phyloP scores from a whole-genome alignment of 495 filamentous ascomycete species.

The Penicillium desertorum region DNA sequence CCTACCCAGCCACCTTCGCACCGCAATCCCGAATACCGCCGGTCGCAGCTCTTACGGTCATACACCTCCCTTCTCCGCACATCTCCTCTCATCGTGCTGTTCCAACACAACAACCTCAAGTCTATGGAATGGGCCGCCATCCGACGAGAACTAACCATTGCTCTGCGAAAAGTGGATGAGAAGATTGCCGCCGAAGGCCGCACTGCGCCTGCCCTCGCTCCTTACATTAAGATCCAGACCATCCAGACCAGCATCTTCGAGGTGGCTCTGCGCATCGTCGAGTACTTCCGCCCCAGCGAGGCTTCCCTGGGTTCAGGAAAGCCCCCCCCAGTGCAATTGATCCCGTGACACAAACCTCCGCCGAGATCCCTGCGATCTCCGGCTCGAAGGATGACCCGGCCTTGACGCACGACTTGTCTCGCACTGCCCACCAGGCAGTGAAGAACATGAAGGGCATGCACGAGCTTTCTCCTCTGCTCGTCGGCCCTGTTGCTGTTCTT shows the following conservation, averaged over 20 bases:
- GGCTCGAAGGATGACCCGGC: conserved; percentile 46
- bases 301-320: conserved; percentile 30
- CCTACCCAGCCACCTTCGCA: conserved; percentile 84
- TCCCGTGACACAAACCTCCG: conserved; percentile 44
- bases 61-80: conserved; percentile 93
- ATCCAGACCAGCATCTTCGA: conserved; percentile 88
- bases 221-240: conserved; percentile 70
- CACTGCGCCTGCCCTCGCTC: conserved; percentile 44
- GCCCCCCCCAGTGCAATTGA: conserved; percentile 41
- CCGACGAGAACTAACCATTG: conserved; percentile 72
- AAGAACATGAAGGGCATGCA: conserved; percentile 52
- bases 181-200: conserved; percentile 49
- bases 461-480: conserved; percentile 72
- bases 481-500: conserved; percentile 75
- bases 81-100: conserved; percentile 82
- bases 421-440: conserved; percentile 62
- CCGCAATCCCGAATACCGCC: conserved; percentile 79
- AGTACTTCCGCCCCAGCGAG: conserved; percentile 70
- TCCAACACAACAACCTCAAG: conserved; percentile 96
- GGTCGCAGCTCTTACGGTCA: conserved; percentile 89
- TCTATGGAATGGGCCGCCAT: conserved; percentile 84
- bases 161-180: conserved; percentile 66
- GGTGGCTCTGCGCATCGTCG: conserved; percentile 76
- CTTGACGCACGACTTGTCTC: conserved; percentile 73
- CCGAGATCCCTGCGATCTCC: conserved; percentile 32